Evolutionary conservation across 345 rosid genomes (phyloP).

Genomic region (Dovyalis caffra): DNA sequence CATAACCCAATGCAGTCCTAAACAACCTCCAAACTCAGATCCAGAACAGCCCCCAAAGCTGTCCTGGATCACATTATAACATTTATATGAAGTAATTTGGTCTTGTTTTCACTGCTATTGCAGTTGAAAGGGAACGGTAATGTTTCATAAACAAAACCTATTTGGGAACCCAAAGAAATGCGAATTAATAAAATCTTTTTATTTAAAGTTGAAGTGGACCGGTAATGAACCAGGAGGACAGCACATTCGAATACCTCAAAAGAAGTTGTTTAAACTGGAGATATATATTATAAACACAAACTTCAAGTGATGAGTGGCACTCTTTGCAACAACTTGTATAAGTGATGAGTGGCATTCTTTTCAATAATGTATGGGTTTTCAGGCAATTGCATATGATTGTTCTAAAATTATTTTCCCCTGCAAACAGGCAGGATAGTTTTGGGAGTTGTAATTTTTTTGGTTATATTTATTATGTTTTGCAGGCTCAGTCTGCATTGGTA

Average conservation of each 20-base stretch:
- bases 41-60: too few species aligned
- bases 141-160: background rate
- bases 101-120: background rate
- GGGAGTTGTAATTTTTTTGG: background rate
- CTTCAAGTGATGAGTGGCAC: background rate
- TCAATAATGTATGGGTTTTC: background rate
- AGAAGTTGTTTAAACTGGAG: background rate
- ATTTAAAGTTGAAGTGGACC: background rate
- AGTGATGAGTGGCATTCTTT: background rate
- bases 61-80: too few species aligned
- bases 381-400: background rate
- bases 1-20: too few species aligned
- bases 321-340: background rate
- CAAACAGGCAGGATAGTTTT: background rate
- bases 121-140: background rate
- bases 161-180: background rate
- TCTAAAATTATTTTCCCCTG: background rate
- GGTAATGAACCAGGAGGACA: background rate
- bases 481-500: conserved; percentile 81
- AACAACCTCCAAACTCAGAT: too few species aligned
- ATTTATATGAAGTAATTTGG: background rate
- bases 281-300: background rate
- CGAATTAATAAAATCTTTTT: too few species aligned
- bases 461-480: conserved; percentile 21
- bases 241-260: background rate